Evolutionary conservation across 768 basidiomycete species (phyloP).

Genomic region (Xanthoconium stramineum): DNA sequence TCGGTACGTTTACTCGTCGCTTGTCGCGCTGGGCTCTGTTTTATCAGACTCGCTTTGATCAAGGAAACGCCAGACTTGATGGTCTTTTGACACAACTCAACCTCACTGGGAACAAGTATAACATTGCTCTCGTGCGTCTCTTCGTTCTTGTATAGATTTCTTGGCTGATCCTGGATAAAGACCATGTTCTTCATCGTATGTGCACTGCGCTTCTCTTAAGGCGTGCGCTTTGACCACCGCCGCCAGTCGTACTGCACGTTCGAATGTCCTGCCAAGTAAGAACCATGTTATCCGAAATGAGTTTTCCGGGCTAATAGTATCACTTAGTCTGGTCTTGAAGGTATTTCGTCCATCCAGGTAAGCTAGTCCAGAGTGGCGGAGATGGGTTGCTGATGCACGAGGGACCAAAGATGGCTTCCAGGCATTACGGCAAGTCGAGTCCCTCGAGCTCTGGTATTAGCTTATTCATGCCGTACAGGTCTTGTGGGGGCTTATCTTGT

Average conservation of each 20-base stretch:
- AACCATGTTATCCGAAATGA: background rate
- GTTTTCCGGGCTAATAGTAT: background rate
- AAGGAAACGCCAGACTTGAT: slow-evolving; percentile 63
- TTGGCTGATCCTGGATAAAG: slow-evolving; percentile 29
- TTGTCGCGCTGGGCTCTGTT: background rate
- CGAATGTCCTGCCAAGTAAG: slow-evolving; percentile 68
- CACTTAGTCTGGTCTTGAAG: slow-evolving; percentile 44
- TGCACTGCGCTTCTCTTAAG: background rate
- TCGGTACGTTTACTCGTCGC: slow-evolving; percentile 37
- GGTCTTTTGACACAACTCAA: slow-evolving; percentile 56
- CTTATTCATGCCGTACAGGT: slow-evolving; percentile 36
- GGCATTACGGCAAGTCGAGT: slow-evolving; percentile 50
- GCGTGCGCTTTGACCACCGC: background rate
- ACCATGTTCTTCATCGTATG: slow-evolving; percentile 71
- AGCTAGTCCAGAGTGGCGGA: slow-evolving; percentile 1
- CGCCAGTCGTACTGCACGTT: slow-evolving; percentile 36
- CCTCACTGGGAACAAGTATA: slow-evolving; percentile 58
- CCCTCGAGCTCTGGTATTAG: background rate
- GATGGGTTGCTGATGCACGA: background rate
- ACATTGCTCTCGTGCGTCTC: slow-evolving; percentile 55
- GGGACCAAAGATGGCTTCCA: slow-evolving; percentile 52
- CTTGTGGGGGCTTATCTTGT: slow-evolving; percentile 66
- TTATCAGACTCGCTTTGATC: background rate
- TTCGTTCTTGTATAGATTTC: background rate
- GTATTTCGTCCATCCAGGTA: slow-evolving; percentile 62